Conservation (phyloP, 2,329 filamentous ascomycete species). For the Atkinsonella hypoxylon region DNA sequence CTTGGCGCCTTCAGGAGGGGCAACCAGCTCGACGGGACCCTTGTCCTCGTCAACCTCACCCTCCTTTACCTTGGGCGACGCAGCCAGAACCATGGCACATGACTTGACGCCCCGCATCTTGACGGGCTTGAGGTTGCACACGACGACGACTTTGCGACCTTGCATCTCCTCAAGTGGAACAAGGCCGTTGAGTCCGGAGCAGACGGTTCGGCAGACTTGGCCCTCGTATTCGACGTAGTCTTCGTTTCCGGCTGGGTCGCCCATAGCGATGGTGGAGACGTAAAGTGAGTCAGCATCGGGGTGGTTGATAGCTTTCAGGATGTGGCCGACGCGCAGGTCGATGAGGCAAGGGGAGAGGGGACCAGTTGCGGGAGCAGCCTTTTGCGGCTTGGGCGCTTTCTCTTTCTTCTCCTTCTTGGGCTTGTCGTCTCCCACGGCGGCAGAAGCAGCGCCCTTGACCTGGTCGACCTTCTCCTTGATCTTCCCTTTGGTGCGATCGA, state of each 20-base stretch:
- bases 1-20: slow-evolving; percentile 62
- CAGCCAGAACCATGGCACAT: slow-evolving; percentile 84
- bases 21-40: slow-evolving; percentile 84
- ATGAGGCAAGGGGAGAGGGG: slow-evolving; percentile 77
- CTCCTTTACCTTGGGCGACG: slow-evolving; percentile 70
- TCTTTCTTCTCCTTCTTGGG: slow-evolving; percentile 81
- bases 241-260: slow-evolving; percentile 78
- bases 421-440: slow-evolving; percentile 26
- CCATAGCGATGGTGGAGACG: slow-evolving; percentile 91
- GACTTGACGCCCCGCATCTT: slow-evolving; percentile 87
- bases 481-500: slow-evolving; percentile 50
- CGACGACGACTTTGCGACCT: slow-evolving; percentile 83
- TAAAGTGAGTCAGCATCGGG: slow-evolving; percentile 93
- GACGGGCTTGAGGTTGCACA: slow-evolving; percentile 97
- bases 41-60: slow-evolving; percentile 79
- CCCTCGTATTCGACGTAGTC: slow-evolving; percentile 77
- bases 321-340: slow-evolving; percentile 92
- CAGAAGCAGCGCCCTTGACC: slow-evolving; percentile 28
- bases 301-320: slow-evolving; percentile 90
- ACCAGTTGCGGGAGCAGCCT: slow-evolving; percentile 55
- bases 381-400: slow-evolving; percentile 67
- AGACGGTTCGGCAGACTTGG: slow-evolving; percentile 86
- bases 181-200: slow-evolving; percentile 89
- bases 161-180: slow-evolving; percentile 95
- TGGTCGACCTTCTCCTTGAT: slow-evolving; percentile 43